Percentiles rank a stretch among this genome's conserved stretches.
Evolutionary conservation across 345 rosid species (phyloP).

Genomic region (Salix suchowensis): DNA sequence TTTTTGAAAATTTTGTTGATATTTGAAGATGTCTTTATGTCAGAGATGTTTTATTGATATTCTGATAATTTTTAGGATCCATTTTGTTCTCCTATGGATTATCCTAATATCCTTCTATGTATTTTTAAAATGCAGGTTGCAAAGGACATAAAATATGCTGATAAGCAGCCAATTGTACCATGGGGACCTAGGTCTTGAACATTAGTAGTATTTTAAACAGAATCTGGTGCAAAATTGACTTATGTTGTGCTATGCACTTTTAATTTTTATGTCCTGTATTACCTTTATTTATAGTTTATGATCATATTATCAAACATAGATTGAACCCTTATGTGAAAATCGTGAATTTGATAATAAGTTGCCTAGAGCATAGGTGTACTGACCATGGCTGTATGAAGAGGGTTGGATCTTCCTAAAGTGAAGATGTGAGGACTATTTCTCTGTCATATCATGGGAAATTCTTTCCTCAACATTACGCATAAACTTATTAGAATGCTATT

Average conservation of each 20-base stretch:
- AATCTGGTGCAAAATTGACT: background rate
- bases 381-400: constrained; percentile 4
- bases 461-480: background rate
- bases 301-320: background rate
- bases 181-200: constrained; percentile 91
- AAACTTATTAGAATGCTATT: background rate
- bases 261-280: background rate
- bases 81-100: constrained; percentile 5
- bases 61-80: background rate
- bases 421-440: background rate
- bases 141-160: constrained; percentile 94
- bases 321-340: background rate
- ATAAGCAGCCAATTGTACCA: constrained; percentile 88
- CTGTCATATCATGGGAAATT: background rate
- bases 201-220: background rate
- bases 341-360: background rate
- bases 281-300: background rate
- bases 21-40: background rate
- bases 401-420: background rate
- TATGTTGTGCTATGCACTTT: background rate
- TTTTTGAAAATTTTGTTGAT: background rate
- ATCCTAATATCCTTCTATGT: background rate
- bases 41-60: background rate
- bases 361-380: background rate
- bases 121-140: constrained; percentile 60